Evolutionary conservation across 345 rosid genomes (phyloP).

Genomic region (Eucalyptus curtisii): DNA sequence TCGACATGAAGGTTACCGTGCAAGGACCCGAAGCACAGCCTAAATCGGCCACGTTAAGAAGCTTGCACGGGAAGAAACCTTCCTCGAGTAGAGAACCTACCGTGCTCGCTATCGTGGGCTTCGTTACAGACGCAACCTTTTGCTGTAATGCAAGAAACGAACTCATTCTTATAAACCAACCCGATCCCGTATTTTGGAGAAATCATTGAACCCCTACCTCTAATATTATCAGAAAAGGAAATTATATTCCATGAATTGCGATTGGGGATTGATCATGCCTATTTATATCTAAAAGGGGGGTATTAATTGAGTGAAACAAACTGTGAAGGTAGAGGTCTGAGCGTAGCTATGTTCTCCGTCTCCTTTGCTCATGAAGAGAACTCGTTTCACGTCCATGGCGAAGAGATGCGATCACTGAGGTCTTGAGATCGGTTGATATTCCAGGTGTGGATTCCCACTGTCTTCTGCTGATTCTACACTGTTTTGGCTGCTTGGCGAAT

Average conservation of each 20-base stretch:
- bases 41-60: slow-evolving; percentile 7
- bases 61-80: not conserved
- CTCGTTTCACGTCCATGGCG: not conserved
- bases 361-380: slow-evolving; percentile 12
- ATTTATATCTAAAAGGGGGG: not conserved
- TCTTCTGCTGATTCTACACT: too few relatives aligned
- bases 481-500: too few relatives aligned
- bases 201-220: not conserved
- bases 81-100: not conserved
- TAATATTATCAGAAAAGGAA: not conserved
- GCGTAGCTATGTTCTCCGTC: not conserved
- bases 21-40: slow-evolving; percentile 4
- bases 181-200: not conserved
- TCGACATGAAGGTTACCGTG: not conserved
- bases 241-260: not conserved
- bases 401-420: not conserved
- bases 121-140: not conserved
- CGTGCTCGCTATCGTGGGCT: not conserved
- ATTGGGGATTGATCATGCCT: not conserved
- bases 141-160: not conserved
- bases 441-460: not conserved
- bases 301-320: too few relatives aligned
- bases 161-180: not conserved
- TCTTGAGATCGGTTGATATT: not conserved
- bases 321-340: not conserved